Percentiles rank a stretch among this genome's conserved stretches.
phyloP scores from a whole-genome alignment of 139 green algal species.

The Closterium sp. region DNA sequence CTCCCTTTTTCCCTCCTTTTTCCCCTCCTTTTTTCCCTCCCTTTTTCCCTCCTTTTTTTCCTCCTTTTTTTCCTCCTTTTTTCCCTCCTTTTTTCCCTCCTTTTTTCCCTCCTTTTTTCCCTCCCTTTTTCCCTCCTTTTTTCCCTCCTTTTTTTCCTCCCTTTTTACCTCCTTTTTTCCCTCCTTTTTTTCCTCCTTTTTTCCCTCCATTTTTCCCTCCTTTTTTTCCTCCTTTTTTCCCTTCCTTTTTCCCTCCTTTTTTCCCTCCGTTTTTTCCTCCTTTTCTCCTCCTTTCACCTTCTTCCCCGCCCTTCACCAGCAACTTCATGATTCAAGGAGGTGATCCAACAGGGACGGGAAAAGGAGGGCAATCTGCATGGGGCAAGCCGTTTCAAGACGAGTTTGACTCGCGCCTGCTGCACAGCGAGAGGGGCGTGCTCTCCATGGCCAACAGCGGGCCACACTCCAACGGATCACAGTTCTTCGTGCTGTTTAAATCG shows the following conservation, averaged over 20 bases:
- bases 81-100: not conserved
- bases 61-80: not conserved
- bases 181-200: not conserved
- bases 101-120: not conserved
- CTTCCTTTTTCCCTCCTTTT: not conserved
- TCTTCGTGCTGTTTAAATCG: conserved; percentile 85
- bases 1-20: not conserved
- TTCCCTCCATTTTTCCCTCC: too few species aligned
- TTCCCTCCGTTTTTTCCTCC: not conserved
- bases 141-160: too few species aligned
- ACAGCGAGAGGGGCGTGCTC: conserved; percentile 78
- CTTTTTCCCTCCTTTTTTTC: too few species aligned
- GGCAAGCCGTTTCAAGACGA: conserved; percentile 59
- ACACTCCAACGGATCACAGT: conserved; percentile 77
- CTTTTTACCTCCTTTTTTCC: not conserved
- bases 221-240: not conserved
- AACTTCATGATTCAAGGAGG: conserved; percentile 74
- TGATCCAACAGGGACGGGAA: conserved; percentile 91
- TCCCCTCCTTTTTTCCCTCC: not conserved
- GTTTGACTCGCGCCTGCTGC: conserved; percentile 56
- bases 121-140: not conserved
- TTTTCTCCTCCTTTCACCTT: not conserved
- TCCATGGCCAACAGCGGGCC: conserved; percentile 88
- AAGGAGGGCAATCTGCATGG: conserved; percentile 88
- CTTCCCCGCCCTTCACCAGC: not conserved